phyloP scores from a whole-genome alignment of 768 basidiomycete species.

The Leccinum arenicola region DNA sequence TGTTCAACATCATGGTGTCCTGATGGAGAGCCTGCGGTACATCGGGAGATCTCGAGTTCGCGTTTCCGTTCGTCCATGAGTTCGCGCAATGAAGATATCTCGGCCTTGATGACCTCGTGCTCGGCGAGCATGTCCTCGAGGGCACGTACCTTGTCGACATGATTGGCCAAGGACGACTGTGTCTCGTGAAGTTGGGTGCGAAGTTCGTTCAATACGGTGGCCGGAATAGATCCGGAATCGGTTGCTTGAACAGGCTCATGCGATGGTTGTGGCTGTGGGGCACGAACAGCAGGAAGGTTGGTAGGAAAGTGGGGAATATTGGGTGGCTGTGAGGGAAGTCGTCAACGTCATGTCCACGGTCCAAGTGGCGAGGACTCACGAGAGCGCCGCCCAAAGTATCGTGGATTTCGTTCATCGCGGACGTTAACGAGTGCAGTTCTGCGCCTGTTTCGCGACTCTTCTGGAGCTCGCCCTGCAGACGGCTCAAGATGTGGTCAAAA shows the following conservation, averaged over 20 bases:
- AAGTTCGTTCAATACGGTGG: constrained; percentile 50
- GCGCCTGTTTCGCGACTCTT: constrained; percentile 92
- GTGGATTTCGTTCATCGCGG: constrained; percentile 86
- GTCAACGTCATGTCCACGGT: not conserved
- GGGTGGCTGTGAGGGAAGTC: constrained; percentile 44
- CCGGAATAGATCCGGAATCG: constrained; percentile 26
- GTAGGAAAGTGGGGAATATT: constrained; percentile 63
- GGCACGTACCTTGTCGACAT: constrained; percentile 80
- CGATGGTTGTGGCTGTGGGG: constrained; percentile 25
- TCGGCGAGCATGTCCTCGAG: constrained; percentile 80
- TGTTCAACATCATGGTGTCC: constrained; percentile 20
- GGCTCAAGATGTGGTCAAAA: constrained; percentile 88
- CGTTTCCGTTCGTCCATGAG: constrained; percentile 65
- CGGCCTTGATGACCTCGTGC: constrained; percentile 79
- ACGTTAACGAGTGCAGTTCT: constrained; percentile 75
- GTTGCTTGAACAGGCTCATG: constrained; percentile 30
- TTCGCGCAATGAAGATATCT: constrained; percentile 70
- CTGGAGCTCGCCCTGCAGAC: constrained; percentile 90
- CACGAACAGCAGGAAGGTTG: constrained; percentile 63
- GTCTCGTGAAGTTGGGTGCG: constrained; percentile 85
- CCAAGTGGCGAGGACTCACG: constrained; percentile 43
- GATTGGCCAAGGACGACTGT: constrained; percentile 68
- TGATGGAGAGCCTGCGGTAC: constrained; percentile 22
- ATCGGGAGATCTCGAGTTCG: constrained; percentile 39
- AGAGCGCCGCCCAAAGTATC: constrained; percentile 84